Percentiles rank a stretch among this genome's conserved stretches.
Conservation (phyloP, 495 filamentous ascomycete genomes). For the Lasiosphaeria ovina region DNA sequence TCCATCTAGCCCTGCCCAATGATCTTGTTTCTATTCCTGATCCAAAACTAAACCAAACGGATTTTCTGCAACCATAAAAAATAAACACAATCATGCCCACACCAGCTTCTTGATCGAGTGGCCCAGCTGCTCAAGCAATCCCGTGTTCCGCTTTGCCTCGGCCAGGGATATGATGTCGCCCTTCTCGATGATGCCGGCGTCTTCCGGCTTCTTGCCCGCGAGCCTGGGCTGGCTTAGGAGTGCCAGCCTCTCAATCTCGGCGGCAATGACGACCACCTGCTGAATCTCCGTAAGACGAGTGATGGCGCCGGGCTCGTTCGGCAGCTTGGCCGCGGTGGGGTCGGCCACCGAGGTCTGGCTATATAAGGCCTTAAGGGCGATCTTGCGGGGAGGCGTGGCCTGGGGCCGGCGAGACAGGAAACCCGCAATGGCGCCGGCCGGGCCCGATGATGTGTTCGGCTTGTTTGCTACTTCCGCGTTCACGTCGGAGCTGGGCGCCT, state of each 20-base stretch:
- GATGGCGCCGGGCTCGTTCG: conserved; percentile 25
- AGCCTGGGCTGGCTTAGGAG: conserved; percentile 34
- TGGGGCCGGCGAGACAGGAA: conserved; percentile 30
- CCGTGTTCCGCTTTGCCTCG: conserved; percentile 85
- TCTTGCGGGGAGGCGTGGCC: conserved; percentile 28
- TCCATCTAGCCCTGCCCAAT: no score
- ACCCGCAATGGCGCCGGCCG: conserved; percentile 25
- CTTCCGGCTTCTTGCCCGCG: conserved; percentile 32
- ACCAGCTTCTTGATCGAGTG: conserved; percentile 89
- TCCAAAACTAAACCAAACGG: no score
- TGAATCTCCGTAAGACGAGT: conserved; percentile 62
- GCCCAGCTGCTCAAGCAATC: conserved; percentile 77
- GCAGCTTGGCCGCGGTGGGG: conserved; percentile 27
- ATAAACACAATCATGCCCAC: conserved; percentile 55
- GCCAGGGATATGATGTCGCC: conserved; percentile 76
- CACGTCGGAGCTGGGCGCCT: conserved; percentile 10
- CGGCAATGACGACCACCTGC: conserved; percentile 67
- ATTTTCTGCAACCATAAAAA: no score
- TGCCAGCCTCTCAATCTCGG: conserved; percentile 52
- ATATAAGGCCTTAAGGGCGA: conserved; percentile 62
- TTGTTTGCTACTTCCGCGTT: conserved; percentile 11
- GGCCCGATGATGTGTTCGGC: neutral
- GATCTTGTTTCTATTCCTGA: no score
- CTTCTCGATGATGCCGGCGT: conserved; percentile 55
- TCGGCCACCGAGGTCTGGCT: conserved; percentile 49